Evolutionary conservation across 2,329 filamentous ascomycete species (phyloP).

Genomic region (Aspergillus pseudoviridinutans): DNA sequence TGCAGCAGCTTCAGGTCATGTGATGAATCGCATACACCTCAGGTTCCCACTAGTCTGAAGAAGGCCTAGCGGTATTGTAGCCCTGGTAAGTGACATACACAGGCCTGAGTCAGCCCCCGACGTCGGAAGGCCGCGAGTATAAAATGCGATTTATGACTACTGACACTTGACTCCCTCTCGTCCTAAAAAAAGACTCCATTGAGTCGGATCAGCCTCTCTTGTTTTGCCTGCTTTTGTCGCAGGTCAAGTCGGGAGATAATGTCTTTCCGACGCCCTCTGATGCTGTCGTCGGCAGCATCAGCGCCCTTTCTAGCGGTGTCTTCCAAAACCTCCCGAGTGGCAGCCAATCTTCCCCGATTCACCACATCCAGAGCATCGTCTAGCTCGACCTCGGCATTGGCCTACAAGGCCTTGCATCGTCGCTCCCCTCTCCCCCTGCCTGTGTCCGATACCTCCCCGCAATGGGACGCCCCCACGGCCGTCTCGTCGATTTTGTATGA

Average conservation of each 20-base stretch:
- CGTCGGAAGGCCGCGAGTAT: slow-evolving; percentile 26
- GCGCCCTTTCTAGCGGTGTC: slow-evolving; percentile 26
- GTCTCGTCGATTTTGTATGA: slow-evolving; percentile 99
- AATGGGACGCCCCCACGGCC: slow-evolving; percentile 85
- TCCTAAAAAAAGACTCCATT: slow-evolving; percentile 19
- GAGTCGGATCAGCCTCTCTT: slow-evolving; percentile 5
- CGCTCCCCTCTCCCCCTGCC: slow-evolving; percentile 82
- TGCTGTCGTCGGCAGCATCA: slow-evolving; percentile 29
- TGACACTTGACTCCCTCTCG: neutral
- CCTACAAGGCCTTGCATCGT: slow-evolving; percentile 94
- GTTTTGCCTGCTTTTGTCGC: slow-evolving; percentile 8
- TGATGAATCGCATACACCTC: neutral
- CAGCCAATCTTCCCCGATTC: slow-evolving; percentile 27
- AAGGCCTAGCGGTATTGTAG: slow-evolving; percentile 11
- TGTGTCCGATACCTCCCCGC: slow-evolving; percentile 68
- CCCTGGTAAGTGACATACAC: slow-evolving; percentile 4
- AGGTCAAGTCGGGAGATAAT: slow-evolving; percentile 23
- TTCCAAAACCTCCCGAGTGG: slow-evolving; percentile 24
- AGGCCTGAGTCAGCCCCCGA: slow-evolving; percentile 35
- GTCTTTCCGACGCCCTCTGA: slow-evolving; percentile 38
- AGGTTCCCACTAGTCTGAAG: slow-evolving; percentile 10
- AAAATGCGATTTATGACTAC: neutral
- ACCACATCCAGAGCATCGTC: slow-evolving; percentile 31
- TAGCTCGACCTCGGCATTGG: slow-evolving; percentile 83
- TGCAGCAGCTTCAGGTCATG: slow-evolving; percentile 2